A percentile compares a stretch with the other conserved stretches of the same genome.
These are phyloP conservation scores for Aspergillus saccharolyticus DNA, from an alignment of 495 filamentous ascomycete genomes.

Conservation along the genomic window DNA sequence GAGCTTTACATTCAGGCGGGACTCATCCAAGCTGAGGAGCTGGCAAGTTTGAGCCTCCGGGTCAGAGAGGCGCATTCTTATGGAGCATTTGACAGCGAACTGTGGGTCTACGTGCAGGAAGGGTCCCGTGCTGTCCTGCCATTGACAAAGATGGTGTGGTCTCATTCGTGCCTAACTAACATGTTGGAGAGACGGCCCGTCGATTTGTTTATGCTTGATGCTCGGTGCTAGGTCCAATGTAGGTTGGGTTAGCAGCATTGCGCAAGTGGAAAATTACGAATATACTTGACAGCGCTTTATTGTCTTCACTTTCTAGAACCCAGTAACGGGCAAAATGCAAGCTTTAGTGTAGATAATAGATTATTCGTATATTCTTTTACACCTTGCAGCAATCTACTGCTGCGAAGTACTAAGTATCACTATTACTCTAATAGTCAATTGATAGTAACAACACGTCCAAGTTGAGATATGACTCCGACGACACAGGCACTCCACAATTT, in stretches of 20 bases:
- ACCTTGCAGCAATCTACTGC: not conserved
- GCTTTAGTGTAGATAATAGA: too few species aligned
- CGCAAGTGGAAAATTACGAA: not conserved
- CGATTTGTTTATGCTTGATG: not conserved
- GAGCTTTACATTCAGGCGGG: constrained; percentile 13
- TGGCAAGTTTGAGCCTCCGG: constrained; percentile 11
- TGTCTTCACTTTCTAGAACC: not conserved
- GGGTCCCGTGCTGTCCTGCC: not conserved
- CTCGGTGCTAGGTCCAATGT: not conserved
- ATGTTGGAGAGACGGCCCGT: not conserved
- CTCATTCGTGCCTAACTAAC: not conserved
- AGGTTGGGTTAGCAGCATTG: not conserved
- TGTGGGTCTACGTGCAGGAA: constrained; percentile 1
- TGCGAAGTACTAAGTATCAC: not conserved
- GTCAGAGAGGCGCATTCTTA: not conserved
- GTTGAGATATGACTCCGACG: not conserved
- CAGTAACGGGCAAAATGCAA: not conserved
- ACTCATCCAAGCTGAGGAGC: constrained; percentile 18
- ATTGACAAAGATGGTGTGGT: not conserved
- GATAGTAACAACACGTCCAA: not conserved
- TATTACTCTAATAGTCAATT: not conserved
- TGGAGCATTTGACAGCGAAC: not conserved
- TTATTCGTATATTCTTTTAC: not conserved
- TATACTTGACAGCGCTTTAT: not conserved
- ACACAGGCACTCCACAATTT: not conserved